Evolutionary conservation across 192 early-diverging fungal genomes (phyloP).

Genomic region (Pecoramyces ruminantium): DNA sequence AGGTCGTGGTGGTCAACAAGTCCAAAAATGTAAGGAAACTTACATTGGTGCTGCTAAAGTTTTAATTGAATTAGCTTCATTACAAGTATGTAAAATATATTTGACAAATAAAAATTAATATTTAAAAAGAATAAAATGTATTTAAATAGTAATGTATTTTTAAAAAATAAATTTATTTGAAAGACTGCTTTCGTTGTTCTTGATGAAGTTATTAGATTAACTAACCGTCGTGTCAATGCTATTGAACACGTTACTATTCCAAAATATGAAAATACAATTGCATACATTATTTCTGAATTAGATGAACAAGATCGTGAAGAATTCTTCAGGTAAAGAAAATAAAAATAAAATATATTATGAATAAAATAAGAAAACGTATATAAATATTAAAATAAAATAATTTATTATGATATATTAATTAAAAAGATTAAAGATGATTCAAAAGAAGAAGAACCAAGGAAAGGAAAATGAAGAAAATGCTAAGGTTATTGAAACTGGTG

Average conservation of each 20-base stretch:
- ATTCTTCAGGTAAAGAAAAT: conserved; percentile 83
- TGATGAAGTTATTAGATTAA: conserved; percentile 98
- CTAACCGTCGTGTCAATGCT: conserved; percentile 97
- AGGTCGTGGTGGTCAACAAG: conserved; percentile 93
- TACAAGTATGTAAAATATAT: conserved; percentile 59
- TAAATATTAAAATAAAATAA: too few relatives aligned
- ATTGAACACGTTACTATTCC: conserved; percentile 99
- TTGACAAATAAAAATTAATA: too few relatives aligned
- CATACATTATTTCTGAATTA: conserved; percentile 82
- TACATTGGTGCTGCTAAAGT: conserved; percentile 89
- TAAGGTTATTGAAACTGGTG: background rate
- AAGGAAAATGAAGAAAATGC: conserved; percentile 30
- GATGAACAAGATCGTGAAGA: conserved; percentile 99
- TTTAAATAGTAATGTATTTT: too few relatives aligned
- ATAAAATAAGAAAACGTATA: too few relatives aligned
- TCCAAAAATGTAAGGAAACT: conserved; percentile 83
- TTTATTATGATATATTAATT: too few relatives aligned
- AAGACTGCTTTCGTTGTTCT: conserved; percentile 96
- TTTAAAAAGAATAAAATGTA: too few relatives aligned
- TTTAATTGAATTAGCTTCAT: conserved; percentile 90
- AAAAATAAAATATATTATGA: too few relatives aligned
- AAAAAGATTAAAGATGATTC: conserved; percentile 96
- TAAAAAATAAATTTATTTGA: too few relatives aligned
- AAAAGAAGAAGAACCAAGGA: conserved; percentile 81
- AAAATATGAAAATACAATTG: conserved; percentile 91